Evolutionary conservation across 2,329 filamentous ascomycete genomes (phyloP), one percentile per base, ranked within the genome.

Genomic region (Aphanoascus verrucosus): DNA sequence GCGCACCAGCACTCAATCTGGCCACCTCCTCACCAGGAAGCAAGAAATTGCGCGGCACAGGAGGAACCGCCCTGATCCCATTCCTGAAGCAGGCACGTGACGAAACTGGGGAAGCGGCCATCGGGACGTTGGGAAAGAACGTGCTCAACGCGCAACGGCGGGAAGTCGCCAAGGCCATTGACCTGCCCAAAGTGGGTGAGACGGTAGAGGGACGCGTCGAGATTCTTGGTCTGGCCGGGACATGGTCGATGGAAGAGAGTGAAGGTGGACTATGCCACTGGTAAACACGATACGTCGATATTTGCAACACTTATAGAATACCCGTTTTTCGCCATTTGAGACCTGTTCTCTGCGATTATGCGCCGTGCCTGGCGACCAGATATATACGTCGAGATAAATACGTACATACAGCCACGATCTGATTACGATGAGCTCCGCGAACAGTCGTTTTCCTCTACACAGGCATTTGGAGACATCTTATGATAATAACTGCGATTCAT

Each of bases 81-180:
- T 98, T 98, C 70, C 74, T 98, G 57, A 96, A 97, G 71, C 93
- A 98, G 71, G 93, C 93, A 3, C 79, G 93, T 28, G 90, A 98
- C 63, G 93, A 98, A 75, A 98, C 93, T 0, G 87, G 88, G 14
- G 91, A 97, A 68, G 88, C 89, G 1, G 88, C 90, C 1, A 84
- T 97, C 47, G 80, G 83, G 61, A 73, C 74, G 1, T 84, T 81
- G 81, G 80, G 80, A 12, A 71, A 75, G 49, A 70, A 79, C 20
- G 61, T 84, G 41, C 70, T 84, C 19, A 52, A 55, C 38, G 80
- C 73, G 57, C 79, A 78, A 53, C 76, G 74, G 0, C 72, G 75
- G 1, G 59, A 64, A 1, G 60, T 64, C 7, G 53, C 59, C 14
- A 62, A 62, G 4, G 70, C 68, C 41, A 72, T 71, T 6, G 62